These are phyloP conservation scores for Xylaria scruposa DNA, from an alignment of 495 filamentous ascomycete genomes.

Conservation along the genomic window DNA sequence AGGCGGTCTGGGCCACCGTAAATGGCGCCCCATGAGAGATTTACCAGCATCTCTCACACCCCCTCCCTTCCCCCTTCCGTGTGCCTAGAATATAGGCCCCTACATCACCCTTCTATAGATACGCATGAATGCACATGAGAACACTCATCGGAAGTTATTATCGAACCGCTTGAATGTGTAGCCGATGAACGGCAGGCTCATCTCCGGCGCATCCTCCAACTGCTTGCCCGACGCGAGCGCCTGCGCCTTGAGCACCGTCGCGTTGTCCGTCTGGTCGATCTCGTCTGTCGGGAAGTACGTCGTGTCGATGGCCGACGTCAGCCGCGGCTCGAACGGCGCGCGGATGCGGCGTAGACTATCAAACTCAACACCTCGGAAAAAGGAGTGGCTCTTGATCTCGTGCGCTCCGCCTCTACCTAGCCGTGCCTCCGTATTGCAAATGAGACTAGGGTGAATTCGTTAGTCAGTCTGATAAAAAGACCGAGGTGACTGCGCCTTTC, in stretches of 20 bases:
- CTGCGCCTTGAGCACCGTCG: constrained; percentile 69
- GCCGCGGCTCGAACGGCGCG: constrained; percentile 92
- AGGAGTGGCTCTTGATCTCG: constrained; percentile 91
- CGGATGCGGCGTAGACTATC: constrained; percentile 88
- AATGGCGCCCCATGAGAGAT: constrained; percentile 9
- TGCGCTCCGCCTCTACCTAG: constrained; percentile 82
- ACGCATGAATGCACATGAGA: not conserved
- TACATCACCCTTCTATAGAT: not conserved
- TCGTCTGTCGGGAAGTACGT: constrained; percentile 99
- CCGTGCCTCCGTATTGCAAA: constrained; percentile 90
- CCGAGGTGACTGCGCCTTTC: not conserved
- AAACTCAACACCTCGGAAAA: constrained; percentile 96
- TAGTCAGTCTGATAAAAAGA: constrained; percentile 22
- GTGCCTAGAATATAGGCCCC: not conserved
- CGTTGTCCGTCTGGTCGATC: constrained; percentile 91
- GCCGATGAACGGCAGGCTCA: constrained; percentile 95
- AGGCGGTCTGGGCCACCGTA: not conserved
- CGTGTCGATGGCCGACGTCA: constrained; percentile 92
- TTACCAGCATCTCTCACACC: constrained; percentile 20
- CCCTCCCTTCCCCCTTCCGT: not conserved
- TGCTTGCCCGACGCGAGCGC: constrained; percentile 42
- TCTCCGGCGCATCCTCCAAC: constrained; percentile 68
- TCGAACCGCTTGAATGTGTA: constrained; percentile 99
- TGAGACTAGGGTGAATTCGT: constrained; percentile 64
- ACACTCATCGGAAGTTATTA: constrained; percentile 63